Conservation (phyloP, 106 monocot genomes). For the Dioscorea alata region DNA sequence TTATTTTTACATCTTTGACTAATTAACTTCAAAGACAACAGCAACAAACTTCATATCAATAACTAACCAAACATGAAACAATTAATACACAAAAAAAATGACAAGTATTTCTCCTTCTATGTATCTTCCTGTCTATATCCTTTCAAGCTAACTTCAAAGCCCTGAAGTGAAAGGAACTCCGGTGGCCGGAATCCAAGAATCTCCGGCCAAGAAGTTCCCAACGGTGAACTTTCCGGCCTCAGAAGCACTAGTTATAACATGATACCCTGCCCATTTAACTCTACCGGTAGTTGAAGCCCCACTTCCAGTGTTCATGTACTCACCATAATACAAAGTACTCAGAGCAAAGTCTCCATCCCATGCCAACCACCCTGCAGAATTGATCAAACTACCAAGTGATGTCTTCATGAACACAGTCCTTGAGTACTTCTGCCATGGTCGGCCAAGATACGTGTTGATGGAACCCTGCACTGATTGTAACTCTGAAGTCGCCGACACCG, state of each 20-base stretch:
- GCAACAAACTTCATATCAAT: too few species aligned
- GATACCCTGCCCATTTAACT: background rate
- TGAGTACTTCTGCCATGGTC: background rate
- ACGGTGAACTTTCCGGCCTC: conserved; percentile 1
- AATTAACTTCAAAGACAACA: too few species aligned
- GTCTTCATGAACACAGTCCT: conserved; percentile 2
- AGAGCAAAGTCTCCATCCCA: background rate
- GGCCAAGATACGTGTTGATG: background rate
- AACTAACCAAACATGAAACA: too few species aligned
- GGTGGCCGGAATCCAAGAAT: background rate
- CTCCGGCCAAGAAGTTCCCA: background rate
- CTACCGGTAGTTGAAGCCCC: background rate
- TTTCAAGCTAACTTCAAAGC: background rate
- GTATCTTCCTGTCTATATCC: background rate
- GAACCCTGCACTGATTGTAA: background rate
- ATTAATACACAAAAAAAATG: too few species aligned
- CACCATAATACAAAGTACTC: background rate
- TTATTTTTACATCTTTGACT: too few species aligned
- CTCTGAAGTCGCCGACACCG: background rate
- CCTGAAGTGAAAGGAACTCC: background rate
- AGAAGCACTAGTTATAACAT: background rate
- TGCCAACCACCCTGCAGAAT: background rate
- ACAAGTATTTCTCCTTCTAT: background rate
- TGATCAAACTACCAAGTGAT: background rate
- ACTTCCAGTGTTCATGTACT: background rate